phyloP scores from a whole-genome alignment of 164 flowering plant genomes.

The Nelumbo lutea region DNA sequence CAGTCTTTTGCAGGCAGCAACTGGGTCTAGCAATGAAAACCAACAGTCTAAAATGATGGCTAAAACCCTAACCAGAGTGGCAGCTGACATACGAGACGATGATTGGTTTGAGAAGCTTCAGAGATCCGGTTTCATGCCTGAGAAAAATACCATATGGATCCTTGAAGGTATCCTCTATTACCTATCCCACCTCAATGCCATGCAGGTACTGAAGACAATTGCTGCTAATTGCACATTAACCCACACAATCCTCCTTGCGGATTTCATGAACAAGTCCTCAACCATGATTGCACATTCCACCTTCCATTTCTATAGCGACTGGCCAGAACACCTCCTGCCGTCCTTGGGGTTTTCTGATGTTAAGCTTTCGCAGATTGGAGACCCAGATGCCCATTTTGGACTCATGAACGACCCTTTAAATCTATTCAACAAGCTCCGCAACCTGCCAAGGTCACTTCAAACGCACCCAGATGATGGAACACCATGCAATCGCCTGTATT shows the following conservation, averaged over 20 bases:
- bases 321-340: constrained; percentile 87
- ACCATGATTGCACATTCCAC: constrained; percentile 50
- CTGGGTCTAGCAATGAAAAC: constrained; percentile 31
- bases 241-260: constrained; percentile 72
- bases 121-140: constrained; percentile 58
- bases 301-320: constrained; percentile 80
- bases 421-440: constrained; percentile 76
- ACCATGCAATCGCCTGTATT: constrained; percentile 75
- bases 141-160: constrained; percentile 76
- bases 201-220: constrained; percentile 61
- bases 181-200: constrained; percentile 59
- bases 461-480: constrained; percentile 81
- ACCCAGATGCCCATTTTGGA: constrained; percentile 87
- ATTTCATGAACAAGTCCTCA: constrained; percentile 83
- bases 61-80: constrained; percentile 68
- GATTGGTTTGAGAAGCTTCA: constrained; percentile 80
- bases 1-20: constrained; percentile 58
- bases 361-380: constrained; percentile 81
- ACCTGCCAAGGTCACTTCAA: constrained; percentile 67
- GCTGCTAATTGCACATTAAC: constrained; percentile 52
- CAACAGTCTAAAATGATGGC: constrained; percentile 45
- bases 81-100: constrained; percentile 60
- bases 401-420: constrained; percentile 70
- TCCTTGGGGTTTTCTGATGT: constrained; percentile 79
- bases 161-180: constrained; percentile 84